Percentiles rank a stretch among this genome's conserved stretches.
Evolutionary conservation across 495 filamentous ascomycete species (phyloP).

Genomic region (Achaetomiella virescens): DNA sequence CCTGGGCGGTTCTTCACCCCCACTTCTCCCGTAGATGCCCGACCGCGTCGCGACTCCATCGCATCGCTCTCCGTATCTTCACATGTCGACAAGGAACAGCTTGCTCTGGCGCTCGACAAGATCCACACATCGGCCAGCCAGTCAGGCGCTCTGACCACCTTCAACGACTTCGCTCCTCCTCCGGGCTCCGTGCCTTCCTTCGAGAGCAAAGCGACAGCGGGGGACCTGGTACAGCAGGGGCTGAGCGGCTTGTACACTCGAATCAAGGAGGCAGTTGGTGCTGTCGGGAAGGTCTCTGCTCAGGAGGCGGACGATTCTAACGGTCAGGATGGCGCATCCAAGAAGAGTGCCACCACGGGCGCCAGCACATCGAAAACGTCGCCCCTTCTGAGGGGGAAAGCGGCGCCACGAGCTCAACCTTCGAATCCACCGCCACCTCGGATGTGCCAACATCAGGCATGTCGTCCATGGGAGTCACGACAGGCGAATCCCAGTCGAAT

Average conservation of each 20-base stretch:
- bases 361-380: constrained; percentile 36
- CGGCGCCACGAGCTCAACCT: constrained; percentile 29
- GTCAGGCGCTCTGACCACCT: constrained; percentile 72
- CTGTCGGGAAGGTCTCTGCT: constrained; percentile 52
- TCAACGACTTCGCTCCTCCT: constrained; percentile 73
- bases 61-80: constrained; percentile 53
- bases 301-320: constrained; percentile 32
- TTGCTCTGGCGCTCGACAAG: constrained; percentile 69
- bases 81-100: constrained; percentile 59
- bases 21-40: constrained; percentile 16
- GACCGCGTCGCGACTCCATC: constrained; percentile 56
- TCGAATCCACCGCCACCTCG: constrained; percentile 32
- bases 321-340: constrained; percentile 30
- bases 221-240: constrained; percentile 71
- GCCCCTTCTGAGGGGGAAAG: constrained; percentile 32
- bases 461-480: constrained; percentile 31
- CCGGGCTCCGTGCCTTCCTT: constrained; percentile 45
- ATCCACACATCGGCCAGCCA: constrained; percentile 80
- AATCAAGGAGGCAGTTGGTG: constrained; percentile 70
- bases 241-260: constrained; percentile 81
- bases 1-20: constrained; percentile 11
- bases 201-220: constrained; percentile 62
- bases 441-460: constrained; percentile 32
- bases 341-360: constrained; percentile 28
- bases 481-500: constrained; percentile 33